phyloP scores from a whole-genome alignment of 129 eudicot genomes.

The Helianthus annuus region DNA sequence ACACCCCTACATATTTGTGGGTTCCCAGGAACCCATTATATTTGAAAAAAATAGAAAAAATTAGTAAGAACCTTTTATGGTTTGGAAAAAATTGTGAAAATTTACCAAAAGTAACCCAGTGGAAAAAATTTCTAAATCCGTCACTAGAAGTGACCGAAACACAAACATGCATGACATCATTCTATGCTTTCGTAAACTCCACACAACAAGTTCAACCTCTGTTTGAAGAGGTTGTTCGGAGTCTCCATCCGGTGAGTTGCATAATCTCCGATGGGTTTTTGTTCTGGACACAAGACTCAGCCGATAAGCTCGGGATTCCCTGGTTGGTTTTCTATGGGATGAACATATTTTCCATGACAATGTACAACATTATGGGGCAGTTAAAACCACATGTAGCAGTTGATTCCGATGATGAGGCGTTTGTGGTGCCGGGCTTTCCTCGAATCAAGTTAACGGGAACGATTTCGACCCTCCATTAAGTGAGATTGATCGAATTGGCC shows the following conservation, averaged over 20 bases:
- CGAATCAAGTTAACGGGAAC: constrained; percentile 41
- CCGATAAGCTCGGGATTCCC: constrained; percentile 44
- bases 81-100: no score
- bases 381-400: constrained; percentile 37
- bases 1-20: no score
- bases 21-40: no score
- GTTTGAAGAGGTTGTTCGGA: constrained; percentile 46
- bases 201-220: constrained; percentile 40
- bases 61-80: no score
- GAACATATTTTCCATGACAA: constrained; percentile 39
- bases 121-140: no score
- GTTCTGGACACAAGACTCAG: constrained; percentile 60
- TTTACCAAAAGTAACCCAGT: no score
- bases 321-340: constrained; percentile 49
- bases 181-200: constrained; percentile 36
- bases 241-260: constrained; percentile 39
- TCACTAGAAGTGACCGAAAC: no score
- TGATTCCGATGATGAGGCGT: constrained; percentile 33
- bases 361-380: constrained; percentile 29
- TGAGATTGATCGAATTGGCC: constrained; percentile 35
- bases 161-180: no score
- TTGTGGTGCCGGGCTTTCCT: constrained; percentile 38
- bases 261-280: constrained; percentile 64
- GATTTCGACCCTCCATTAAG: constrained; percentile 48
- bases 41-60: no score